Conservation (phyloP, 1,284 basidiomycete species). For the Coniferiporia sulphurascens region DNA sequence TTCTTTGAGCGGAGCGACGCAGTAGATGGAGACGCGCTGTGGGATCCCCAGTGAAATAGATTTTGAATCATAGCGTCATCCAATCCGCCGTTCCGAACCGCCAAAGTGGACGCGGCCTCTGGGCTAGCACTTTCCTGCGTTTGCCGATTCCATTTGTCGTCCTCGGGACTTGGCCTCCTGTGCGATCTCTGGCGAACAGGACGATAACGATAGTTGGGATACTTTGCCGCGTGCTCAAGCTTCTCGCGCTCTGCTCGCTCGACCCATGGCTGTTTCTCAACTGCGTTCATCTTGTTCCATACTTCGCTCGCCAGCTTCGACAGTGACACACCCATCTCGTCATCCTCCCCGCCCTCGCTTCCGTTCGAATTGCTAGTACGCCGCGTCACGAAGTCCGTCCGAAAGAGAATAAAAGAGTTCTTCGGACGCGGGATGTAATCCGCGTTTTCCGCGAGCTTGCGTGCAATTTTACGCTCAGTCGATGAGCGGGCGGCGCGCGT, state of each 20-base stretch:
- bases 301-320: conserved; percentile 60
- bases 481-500: conserved; percentile 10
- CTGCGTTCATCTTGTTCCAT: conserved; percentile 45
- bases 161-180: neutral
- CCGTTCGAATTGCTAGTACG: conserved; percentile 14
- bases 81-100: neutral
- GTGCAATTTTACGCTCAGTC: conserved; percentile 20
- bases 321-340: conserved; percentile 36
- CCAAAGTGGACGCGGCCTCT: conserved; percentile 19
- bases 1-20: neutral
- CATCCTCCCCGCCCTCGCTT: conserved; percentile 6
- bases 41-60: too few species aligned
- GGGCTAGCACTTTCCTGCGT: neutral
- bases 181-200: conserved; percentile 36
- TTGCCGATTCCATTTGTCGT: neutral
- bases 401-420: conserved; percentile 88
- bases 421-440: conserved; percentile 77
- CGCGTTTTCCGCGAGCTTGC: conserved; percentile 36
- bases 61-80: too few species aligned
- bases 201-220: conserved; percentile 60
- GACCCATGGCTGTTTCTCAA: conserved; percentile 46
- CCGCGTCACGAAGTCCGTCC: conserved; percentile 60
- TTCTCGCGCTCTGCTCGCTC: conserved; percentile 46
- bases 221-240: conserved; percentile 44
- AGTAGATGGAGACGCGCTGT: too few species aligned